Percentiles rank a stretch among this genome's conserved stretches.
Evolutionary conservation across 2,329 filamentous ascomycete species (phyloP).

Genomic region (Paecilomyces niveus): DNA sequence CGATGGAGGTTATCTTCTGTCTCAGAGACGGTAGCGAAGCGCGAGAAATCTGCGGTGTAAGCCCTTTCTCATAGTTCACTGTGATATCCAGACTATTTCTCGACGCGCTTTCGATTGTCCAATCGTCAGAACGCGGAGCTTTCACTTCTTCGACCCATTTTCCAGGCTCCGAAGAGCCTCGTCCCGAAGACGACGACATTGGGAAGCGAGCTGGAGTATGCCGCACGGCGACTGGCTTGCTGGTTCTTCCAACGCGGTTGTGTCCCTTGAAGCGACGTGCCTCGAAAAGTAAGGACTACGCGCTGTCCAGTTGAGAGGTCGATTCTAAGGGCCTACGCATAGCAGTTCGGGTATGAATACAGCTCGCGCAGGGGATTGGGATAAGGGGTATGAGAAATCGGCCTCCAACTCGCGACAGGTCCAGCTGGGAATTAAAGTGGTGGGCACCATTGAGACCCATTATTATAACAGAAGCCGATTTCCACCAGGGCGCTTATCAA

Average conservation of each 20-base stretch:
- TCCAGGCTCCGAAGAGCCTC: background rate
- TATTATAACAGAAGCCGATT: background rate
- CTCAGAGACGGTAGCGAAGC: constrained; percentile 28
- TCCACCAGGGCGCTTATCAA: background rate
- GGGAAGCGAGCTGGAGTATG: background rate
- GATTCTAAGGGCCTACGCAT: background rate
- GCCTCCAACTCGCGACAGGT: background rate
- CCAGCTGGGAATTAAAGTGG: background rate
- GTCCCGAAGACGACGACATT: background rate
- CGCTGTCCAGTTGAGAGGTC: background rate
- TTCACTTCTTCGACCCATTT: background rate
- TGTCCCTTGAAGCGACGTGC: background rate
- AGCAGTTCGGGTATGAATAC: background rate
- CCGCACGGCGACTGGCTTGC: background rate
- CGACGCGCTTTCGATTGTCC: constrained; percentile 5
- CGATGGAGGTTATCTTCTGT: constrained; percentile 37
- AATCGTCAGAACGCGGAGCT: constrained; percentile 1
- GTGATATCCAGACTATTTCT: constrained; percentile 1
- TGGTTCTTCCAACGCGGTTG: background rate
- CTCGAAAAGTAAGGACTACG: background rate
- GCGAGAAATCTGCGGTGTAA: constrained; percentile 23
- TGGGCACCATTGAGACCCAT: background rate
- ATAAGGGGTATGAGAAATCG: background rate
- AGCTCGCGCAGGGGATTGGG: background rate
- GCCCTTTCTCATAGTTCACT: constrained; percentile 12